These are phyloP conservation scores for Pythium apleroticum DNA, from an alignment of 352 stramenopile species.

Conservation along the genomic window DNA sequence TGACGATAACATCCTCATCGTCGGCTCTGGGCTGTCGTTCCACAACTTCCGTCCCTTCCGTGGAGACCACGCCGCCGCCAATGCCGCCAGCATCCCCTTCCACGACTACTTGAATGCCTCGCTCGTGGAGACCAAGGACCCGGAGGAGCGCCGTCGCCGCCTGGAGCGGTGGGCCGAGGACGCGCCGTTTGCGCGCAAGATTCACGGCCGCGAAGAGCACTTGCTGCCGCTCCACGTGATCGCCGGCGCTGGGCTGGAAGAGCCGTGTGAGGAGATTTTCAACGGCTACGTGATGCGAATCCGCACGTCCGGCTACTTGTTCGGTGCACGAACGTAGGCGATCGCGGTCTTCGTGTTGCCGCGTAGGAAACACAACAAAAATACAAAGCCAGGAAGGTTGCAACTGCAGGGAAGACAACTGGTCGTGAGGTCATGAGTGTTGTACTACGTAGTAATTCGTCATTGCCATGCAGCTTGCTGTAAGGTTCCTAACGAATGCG, in stretches of 20 bases:
- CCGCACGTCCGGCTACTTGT: conserved; percentile 24
- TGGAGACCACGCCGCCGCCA: neutral
- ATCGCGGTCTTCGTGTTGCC: no score
- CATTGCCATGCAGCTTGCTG: no score
- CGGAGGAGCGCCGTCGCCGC: neutral
- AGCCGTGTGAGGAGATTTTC: conserved; percentile 33
- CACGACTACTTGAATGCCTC: neutral
- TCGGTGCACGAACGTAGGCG: conserved; percentile 5
- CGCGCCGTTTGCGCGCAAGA: conserved; percentile 1
- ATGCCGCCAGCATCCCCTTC: conserved; percentile 4
- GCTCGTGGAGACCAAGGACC: conserved; percentile 3
- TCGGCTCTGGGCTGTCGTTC: neutral
- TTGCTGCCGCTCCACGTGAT: conserved; percentile 7
- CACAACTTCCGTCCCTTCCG: conserved; percentile 7
- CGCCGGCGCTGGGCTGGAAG: conserved; percentile 35
- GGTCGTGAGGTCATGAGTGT: no score
- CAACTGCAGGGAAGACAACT: no score
- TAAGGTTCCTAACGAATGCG: no score
- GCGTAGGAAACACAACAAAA: no score
- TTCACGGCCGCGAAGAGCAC: conserved; percentile 4
- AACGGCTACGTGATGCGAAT: conserved; percentile 20
- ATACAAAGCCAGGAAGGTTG: no score
- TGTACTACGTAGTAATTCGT: no score
- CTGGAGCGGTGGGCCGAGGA: conserved; percentile 34
- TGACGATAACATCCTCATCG: conserved; percentile 33